A percentile compares a stretch with the other conserved stretches of the same genome.
phyloP scores from a whole-genome alignment of 495 filamentous ascomycete species.

The Penicillium paradoxum region DNA sequence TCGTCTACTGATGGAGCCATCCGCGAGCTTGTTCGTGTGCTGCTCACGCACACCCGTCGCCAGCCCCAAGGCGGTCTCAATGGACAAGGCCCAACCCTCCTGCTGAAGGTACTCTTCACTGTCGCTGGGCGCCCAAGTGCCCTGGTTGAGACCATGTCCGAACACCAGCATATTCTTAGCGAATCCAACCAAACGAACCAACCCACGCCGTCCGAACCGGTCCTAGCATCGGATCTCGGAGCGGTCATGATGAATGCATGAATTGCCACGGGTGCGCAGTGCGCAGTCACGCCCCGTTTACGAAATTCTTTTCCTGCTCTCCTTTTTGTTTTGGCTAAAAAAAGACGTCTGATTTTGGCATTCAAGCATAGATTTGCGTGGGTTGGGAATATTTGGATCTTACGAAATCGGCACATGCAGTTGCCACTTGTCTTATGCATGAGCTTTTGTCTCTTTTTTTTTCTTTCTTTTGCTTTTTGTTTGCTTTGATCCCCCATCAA shows the following conservation, averaged over 20 bases:
- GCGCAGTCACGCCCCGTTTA: constrained; percentile 4
- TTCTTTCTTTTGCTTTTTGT: not conserved
- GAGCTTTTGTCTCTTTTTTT: not conserved
- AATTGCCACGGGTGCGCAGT: constrained; percentile 6
- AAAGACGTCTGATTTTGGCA: constrained; percentile 4
- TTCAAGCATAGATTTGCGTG: constrained; percentile 11
- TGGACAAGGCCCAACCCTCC: constrained; percentile 25
- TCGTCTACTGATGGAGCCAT: constrained; percentile 33
- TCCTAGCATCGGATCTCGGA: constrained; percentile 29
- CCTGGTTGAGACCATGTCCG: constrained; percentile 36
- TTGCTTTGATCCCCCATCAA: not conserved
- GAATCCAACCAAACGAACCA: constrained; percentile 25
- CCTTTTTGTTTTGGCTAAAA: not conserved
- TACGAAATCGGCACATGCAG: not conserved
- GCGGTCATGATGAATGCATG: constrained; percentile 41
- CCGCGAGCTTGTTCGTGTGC: constrained; percentile 32
- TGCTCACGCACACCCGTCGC: constrained; percentile 37
- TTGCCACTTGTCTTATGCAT: constrained; percentile 3
- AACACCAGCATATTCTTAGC: constrained; percentile 31
- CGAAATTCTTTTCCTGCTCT: constrained; percentile 17
- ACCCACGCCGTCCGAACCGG: constrained; percentile 17
- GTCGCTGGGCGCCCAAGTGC: constrained; percentile 32
- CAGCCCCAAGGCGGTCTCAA: constrained; percentile 19
- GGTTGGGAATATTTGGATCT: constrained; percentile 4
- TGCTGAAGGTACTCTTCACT: constrained; percentile 43